These are phyloP conservation scores for Yarrowia sp. DNA, from an alignment of 805 yeast species.

Conservation along the genomic window DNA sequence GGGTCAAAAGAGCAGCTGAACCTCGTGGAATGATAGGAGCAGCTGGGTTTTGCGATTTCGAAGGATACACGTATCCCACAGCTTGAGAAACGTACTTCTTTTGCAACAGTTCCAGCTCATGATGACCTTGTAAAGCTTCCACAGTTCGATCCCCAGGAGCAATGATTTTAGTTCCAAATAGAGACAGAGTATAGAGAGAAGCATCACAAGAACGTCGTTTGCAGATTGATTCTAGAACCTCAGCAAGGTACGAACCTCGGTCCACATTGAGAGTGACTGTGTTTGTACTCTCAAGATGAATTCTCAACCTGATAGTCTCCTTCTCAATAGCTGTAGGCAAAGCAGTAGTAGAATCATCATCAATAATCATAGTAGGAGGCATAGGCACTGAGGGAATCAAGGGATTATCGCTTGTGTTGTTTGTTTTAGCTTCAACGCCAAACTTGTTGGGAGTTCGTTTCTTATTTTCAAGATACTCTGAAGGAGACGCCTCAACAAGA, in stretches of 20 bases:
- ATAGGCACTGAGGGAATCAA: background rate
- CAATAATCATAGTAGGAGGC: background rate
- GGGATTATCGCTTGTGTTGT: background rate
- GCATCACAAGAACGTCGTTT: slow-evolving; percentile 37
- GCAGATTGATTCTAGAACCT: slow-evolving; percentile 38
- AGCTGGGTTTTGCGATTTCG: slow-evolving; percentile 35
- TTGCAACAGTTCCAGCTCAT: slow-evolving; percentile 45
- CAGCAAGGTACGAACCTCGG: slow-evolving; percentile 31
- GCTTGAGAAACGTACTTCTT: slow-evolving; percentile 43
- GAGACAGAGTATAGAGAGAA: slow-evolving; percentile 37
- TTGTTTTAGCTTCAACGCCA: slow-evolving; percentile 17
- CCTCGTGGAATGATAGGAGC: slow-evolving; percentile 36
- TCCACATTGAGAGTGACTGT: slow-evolving; percentile 28
- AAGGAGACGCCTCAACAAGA: slow-evolving; percentile 53
- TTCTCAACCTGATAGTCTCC: background rate
- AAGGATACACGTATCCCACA: slow-evolving; percentile 35
- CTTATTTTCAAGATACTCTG: slow-evolving; percentile 38
- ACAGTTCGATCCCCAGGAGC: slow-evolving; percentile 36
- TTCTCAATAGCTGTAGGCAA: background rate
- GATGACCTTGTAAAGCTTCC: slow-evolving; percentile 44
- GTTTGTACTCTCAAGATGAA: slow-evolving; percentile 28
- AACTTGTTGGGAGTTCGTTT: slow-evolving; percentile 38
- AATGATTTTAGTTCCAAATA: slow-evolving; percentile 36
- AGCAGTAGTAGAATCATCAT: slow-evolving; percentile 4
- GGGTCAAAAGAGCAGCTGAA: slow-evolving; percentile 26